Evolutionary conservation across 2,329 filamentous ascomycete genomes (phyloP).

Genomic region (Calycina herbarum): DNA sequence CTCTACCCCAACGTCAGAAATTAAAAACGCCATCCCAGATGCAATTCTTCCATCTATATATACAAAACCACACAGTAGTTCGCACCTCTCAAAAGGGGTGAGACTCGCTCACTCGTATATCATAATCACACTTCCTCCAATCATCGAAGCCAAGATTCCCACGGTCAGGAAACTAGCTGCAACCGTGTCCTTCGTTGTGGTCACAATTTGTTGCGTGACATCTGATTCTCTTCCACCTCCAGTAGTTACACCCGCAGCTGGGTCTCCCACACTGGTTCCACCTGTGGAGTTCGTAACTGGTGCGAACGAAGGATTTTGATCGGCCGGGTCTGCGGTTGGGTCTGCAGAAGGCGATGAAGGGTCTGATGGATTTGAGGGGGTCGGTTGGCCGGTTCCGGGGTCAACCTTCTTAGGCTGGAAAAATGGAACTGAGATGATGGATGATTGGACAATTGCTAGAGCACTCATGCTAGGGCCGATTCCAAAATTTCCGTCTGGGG

Average conservation of each 20-base stretch:
- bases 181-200: conserved; percentile 58
- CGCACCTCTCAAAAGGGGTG: background rate
- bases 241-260: conserved; percentile 26
- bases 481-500: conserved; percentile 56
- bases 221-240: background rate
- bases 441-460: conserved; percentile 63
- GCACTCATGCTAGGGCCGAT: conserved; percentile 72
- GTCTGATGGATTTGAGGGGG: background rate
- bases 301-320: conserved; percentile 27
- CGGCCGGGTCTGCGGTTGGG: conserved; percentile 24
- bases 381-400: background rate
- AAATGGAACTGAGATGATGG: conserved; percentile 52
- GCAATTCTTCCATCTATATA: conserved; percentile 6
- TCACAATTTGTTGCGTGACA: conserved; percentile 14
- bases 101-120: conserved; percentile 28
- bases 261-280: conserved; percentile 52
- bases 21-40: conserved; percentile 2
- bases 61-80: background rate
- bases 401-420: background rate
- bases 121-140: conserved; percentile 57
- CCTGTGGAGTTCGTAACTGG: conserved; percentile 54
- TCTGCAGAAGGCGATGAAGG: background rate
- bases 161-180: conserved; percentile 68
- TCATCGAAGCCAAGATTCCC: conserved; percentile 50
- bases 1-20: background rate